Conservation (phyloP, 2,329 filamentous ascomycete genomes). For the Diaporthe nobilis region DNA sequence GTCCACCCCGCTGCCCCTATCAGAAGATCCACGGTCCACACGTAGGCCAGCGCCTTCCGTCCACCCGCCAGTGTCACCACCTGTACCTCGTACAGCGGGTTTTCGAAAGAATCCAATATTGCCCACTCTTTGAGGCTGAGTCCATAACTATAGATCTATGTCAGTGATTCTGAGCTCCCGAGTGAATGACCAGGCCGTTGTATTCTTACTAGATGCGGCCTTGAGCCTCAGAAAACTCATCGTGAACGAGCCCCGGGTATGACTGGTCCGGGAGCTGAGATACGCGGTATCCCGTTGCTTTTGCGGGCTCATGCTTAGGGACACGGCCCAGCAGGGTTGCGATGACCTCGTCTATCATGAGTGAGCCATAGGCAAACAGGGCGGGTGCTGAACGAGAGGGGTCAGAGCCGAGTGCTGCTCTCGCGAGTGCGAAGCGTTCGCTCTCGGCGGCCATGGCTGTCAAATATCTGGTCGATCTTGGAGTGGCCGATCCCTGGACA, state of each 20-base stretch:
- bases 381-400: slow-evolving; percentile 23
- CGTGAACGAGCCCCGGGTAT: slow-evolving; percentile 41
- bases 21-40: slow-evolving; percentile 13
- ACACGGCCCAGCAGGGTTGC: slow-evolving; percentile 40
- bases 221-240: slow-evolving; percentile 22
- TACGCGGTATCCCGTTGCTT: slow-evolving; percentile 39
- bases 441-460: slow-evolving; percentile 7
- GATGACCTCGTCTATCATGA: slow-evolving; percentile 40
- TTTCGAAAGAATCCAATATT: slow-evolving; percentile 40
- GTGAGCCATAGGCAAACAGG: slow-evolving; percentile 40
- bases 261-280: slow-evolving; percentile 37
- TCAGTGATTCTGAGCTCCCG: not conserved
- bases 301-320: slow-evolving; percentile 11
- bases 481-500: too few species aligned
- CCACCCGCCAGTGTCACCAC: slow-evolving; percentile 25
- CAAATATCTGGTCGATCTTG: not conserved
- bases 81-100: slow-evolving; percentile 38
- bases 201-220: slow-evolving; percentile 37
- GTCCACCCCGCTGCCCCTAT: not conserved
- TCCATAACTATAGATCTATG: not conserved
- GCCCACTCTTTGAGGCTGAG: slow-evolving; percentile 37
- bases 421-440: slow-evolving; percentile 21
- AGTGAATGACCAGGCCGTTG: not conserved
- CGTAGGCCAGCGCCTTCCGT: slow-evolving; percentile 17
- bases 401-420: slow-evolving; percentile 17